Evolutionary conservation across 2,329 filamentous ascomycete species (phyloP).

Genomic region (Neonectria ditissima): DNA sequence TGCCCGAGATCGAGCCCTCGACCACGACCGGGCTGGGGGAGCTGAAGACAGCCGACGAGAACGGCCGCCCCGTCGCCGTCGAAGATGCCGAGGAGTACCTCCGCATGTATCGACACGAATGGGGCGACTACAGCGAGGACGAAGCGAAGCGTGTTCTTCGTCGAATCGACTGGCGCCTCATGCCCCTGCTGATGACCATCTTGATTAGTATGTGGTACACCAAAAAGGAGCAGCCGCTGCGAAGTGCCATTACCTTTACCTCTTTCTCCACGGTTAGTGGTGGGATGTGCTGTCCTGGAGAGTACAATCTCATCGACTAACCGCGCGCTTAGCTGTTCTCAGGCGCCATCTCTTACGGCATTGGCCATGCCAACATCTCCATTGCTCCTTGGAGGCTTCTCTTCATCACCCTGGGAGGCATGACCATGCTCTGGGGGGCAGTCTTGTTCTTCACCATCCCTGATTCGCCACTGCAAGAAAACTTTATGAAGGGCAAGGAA

Average conservation of each 20-base stretch:
- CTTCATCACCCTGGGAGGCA: slow-evolving; percentile 40
- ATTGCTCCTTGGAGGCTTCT: slow-evolving; percentile 48
- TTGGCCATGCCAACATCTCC: slow-evolving; percentile 42
- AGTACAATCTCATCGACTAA: too few relatives aligned
- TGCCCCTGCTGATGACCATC: slow-evolving; percentile 21
- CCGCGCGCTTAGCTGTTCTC: slow-evolving; percentile 30
- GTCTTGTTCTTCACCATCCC: slow-evolving; percentile 38
- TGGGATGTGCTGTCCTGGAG: too few relatives aligned
- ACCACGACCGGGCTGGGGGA: not conserved
- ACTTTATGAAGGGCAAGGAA: slow-evolving; percentile 46
- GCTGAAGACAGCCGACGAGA: not conserved
- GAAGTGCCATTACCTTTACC: slow-evolving; percentile 10
- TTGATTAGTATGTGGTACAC: slow-evolving; percentile 24
- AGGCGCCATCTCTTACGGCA: slow-evolving; percentile 46
- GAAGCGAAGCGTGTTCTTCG: slow-evolving; percentile 15
- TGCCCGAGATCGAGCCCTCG: not conserved
- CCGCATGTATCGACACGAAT: not conserved
- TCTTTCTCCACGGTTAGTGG: slow-evolving; percentile 24
- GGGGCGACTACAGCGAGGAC: slow-evolving; percentile 4
- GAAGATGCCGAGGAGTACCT: not conserved
- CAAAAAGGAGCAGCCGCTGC: slow-evolving; percentile 25
- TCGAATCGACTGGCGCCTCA: slow-evolving; percentile 29
- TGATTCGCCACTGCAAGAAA: slow-evolving; percentile 42
- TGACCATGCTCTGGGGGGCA: slow-evolving; percentile 38
- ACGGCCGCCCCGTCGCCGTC: not conserved